Conservation (phyloP, 495 filamentous ascomycete genomes). For the Talaromyces trachyspermus region DNA sequence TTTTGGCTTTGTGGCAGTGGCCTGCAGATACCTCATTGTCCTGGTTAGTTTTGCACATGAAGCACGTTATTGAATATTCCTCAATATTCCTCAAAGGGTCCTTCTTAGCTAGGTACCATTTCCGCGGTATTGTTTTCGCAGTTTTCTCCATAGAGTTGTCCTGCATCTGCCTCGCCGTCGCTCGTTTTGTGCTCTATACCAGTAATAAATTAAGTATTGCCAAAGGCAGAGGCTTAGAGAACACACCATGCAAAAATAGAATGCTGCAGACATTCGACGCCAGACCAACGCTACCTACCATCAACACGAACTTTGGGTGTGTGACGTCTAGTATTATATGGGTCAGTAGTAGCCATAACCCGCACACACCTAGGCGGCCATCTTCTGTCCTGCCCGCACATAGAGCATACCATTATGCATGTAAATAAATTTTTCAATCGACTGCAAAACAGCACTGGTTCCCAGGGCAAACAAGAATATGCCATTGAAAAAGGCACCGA, state of each 20-base stretch:
- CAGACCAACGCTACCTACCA: conserved; percentile 71
- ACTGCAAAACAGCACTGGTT: conserved; percentile 82
- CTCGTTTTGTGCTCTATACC: neutral
- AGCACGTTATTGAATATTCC: no score
- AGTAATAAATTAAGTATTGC: neutral
- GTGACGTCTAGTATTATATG: neutral
- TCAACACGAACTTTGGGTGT: conserved; percentile 67
- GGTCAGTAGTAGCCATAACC: no score
- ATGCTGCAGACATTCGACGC: conserved; percentile 73
- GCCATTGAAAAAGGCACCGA: conserved; percentile 72
- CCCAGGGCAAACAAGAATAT: conserved; percentile 84
- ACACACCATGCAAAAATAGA: conserved; percentile 39
- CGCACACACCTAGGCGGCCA: no score
- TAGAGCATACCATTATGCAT: neutral
- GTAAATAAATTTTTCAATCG: conserved; percentile 44
- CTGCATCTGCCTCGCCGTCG: no score
- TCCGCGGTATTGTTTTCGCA: no score
- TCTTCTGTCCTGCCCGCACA: no score
- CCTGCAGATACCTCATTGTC: neutral
- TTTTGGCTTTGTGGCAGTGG: neutral
- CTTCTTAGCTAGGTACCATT: no score
- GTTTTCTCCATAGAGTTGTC: no score
- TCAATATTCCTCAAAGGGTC: no score
- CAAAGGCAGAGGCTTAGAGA: neutral
- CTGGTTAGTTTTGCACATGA: neutral